Percentiles rank a stretch among this genome's conserved stretches.
These are phyloP conservation scores for Ceratocystis alfenasii DNA, from an alignment of 2,329 filamentous ascomycete species.

Conservation along the genomic window DNA sequence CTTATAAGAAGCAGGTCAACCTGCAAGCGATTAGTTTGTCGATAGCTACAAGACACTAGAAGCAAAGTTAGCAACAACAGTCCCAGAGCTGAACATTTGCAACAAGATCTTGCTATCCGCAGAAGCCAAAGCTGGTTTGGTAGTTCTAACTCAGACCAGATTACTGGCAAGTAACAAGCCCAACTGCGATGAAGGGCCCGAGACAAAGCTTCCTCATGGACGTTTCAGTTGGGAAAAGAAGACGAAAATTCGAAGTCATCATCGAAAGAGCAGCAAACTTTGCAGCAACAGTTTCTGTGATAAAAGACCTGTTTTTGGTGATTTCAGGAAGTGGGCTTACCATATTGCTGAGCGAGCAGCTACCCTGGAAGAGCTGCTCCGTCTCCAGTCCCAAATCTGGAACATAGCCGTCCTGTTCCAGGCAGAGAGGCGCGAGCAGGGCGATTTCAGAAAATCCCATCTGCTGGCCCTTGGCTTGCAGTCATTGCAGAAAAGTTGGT, in stretches of 20 bases:
- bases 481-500: background rate
- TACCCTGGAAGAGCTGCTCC: background rate
- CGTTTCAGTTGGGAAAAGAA: conserved; percentile 86
- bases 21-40: conserved; percentile 10
- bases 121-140: conserved; percentile 17
- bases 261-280: conserved; percentile 33
- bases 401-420: conserved; percentile 5
- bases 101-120: conserved; percentile 11
- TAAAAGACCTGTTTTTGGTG: background rate
- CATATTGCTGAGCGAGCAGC: background rate
- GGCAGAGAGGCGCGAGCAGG: background rate
- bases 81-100: conserved; percentile 22
- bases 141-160: conserved; percentile 52
- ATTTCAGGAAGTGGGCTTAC: background rate
- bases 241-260: conserved; percentile 64
- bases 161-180: conserved; percentile 87
- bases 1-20: background rate
- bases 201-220: conserved; percentile 67
- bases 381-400: background rate
- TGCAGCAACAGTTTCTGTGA: background rate
- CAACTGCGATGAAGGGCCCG: conserved; percentile 45
- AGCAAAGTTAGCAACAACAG: conserved; percentile 11
- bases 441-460: background rate
- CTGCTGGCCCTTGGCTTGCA: background rate
- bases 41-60: background rate